phyloP scores from a whole-genome alignment of 2,329 filamentous ascomycete species.

The Cytospora schulzeri region DNA sequence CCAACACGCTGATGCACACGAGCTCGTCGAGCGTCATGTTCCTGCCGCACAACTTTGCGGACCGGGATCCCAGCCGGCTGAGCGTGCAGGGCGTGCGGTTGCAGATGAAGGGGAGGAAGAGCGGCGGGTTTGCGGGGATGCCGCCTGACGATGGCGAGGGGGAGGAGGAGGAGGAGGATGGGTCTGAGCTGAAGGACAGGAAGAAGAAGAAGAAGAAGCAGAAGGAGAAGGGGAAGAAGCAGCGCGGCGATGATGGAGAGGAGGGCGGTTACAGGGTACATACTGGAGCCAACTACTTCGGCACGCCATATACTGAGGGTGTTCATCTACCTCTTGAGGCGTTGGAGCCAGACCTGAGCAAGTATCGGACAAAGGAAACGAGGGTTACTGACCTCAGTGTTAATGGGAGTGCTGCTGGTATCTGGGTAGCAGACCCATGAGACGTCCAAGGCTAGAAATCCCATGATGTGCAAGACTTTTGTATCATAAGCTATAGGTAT shows the following conservation, averaged over 20 bases:
- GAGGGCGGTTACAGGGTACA: constrained; percentile 20
- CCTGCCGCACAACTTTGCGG: constrained; percentile 43
- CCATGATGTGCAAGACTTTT: background rate
- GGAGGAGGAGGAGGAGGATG: background rate
- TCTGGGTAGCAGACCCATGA: constrained; percentile 21
- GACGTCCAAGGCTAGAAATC: too few relatives aligned
- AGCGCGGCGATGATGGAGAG: background rate
- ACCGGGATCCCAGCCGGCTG: constrained; percentile 39
- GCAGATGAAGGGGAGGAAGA: constrained; percentile 27
- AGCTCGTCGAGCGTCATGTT: constrained; percentile 42
- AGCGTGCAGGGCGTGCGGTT: constrained; percentile 32
- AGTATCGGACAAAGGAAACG: constrained; percentile 26
- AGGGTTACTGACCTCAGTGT: constrained; percentile 29
- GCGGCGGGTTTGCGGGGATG: constrained; percentile 27
- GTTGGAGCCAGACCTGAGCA: constrained; percentile 24
- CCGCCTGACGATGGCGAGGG: constrained; percentile 11
- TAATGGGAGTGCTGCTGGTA: constrained; percentile 29
- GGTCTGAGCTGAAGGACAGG: constrained; percentile 16
- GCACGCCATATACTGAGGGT: constrained; percentile 28
- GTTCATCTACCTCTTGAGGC: constrained; percentile 21
- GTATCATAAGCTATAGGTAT: background rate
- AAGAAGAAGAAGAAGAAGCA: constrained; percentile 7
- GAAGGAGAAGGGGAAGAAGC: constrained; percentile 2
- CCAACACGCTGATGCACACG: constrained; percentile 46
- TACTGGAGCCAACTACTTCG: constrained; percentile 29